Evolutionary conservation across 2,329 filamentous ascomycete species (phyloP), one percentile per base, ranked within the genome.

Genomic region (Calonectria ilicicola): DNA sequence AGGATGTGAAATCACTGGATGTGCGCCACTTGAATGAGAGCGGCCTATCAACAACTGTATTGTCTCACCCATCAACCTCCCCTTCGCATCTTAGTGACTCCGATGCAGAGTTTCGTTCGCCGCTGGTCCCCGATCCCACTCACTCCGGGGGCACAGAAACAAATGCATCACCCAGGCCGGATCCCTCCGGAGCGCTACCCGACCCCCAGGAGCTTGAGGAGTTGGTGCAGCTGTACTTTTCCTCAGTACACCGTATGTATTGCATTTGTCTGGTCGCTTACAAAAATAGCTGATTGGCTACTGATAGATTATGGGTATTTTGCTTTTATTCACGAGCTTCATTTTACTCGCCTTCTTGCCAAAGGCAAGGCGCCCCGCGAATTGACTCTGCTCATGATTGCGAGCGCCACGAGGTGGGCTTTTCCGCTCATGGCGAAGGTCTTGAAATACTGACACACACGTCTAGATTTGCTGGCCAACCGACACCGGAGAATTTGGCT

Each of bases 381-480:
- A 26, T 44, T 67, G 49, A 67, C 65, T 17, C 35, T 67, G n/a
- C 32, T 67, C 35, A 67, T 67, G 65, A 58, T 67, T 67, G 49
- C 65, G 2, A 56, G 49, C 19, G 65, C 65, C 10, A 35, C 32
- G 49, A 27, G 64, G 64, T 53, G 27, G n/a, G 64, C 17, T 15
- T 29, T n/a, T 19, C 21, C n/a, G 14, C 26, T 26, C 19, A 19
- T 23, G 19, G 5, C 19, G 3, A 5, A 5, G 10, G 23, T 29
- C 27, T 5, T 9, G 12, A n/a, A 26, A 26, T 49, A 23, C 27
- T 64, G 1, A 47, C 10, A 12, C 4, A 12, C 10, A 9, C 3
- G 9, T 44, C 21, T 3, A 49, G 63, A 35, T 65, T 65, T 26
- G 63, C 47, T n/a, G 47, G 35, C 17, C 17, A 58, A 23, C 29